These are phyloP conservation scores for Penicillium simplicissimum DNA, from an alignment of 495 filamentous ascomycete genomes.

Conservation along the genomic window DNA sequence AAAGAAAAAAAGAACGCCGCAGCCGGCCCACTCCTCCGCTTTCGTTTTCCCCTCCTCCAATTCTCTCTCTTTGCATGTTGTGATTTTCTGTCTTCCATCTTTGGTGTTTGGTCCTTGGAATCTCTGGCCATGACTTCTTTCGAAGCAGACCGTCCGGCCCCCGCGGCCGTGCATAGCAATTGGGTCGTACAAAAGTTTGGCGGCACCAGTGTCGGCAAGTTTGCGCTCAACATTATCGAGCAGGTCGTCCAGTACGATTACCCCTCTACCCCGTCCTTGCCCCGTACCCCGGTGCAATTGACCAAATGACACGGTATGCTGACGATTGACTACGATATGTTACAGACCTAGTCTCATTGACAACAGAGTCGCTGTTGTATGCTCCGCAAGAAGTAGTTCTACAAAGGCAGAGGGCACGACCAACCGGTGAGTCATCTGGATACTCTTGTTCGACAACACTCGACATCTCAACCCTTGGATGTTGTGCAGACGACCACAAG, in stretches of 20 bases:
- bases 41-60: conserved; percentile 27
- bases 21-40: conserved; percentile 38
- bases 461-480: not conserved
- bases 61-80: conserved; percentile 9
- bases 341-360: conserved; percentile 63
- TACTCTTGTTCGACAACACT: not conserved
- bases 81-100: conserved; percentile 9
- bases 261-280: not conserved
- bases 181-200: conserved; percentile 91
- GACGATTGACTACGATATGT: conserved; percentile 13
- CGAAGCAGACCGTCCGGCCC: conserved; percentile 13
- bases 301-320: conserved; percentile 1
- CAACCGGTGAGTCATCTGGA: conserved; percentile 71
- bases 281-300: not conserved
- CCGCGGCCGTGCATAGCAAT: conserved; percentile 30
- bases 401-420: conserved; percentile 93
- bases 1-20: conserved; percentile 21
- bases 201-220: conserved; percentile 74
- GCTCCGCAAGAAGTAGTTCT: conserved; percentile 86
- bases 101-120: conserved; percentile 7
- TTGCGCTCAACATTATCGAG: conserved; percentile 67
- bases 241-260: conserved; percentile 67
- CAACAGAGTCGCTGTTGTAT: conserved; percentile 81
- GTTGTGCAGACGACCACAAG: not conserved
- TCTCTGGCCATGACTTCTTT: conserved; percentile 24